Evolutionary conservation across 345 rosid species (phyloP).

Genomic region (Turritis glabra): DNA sequence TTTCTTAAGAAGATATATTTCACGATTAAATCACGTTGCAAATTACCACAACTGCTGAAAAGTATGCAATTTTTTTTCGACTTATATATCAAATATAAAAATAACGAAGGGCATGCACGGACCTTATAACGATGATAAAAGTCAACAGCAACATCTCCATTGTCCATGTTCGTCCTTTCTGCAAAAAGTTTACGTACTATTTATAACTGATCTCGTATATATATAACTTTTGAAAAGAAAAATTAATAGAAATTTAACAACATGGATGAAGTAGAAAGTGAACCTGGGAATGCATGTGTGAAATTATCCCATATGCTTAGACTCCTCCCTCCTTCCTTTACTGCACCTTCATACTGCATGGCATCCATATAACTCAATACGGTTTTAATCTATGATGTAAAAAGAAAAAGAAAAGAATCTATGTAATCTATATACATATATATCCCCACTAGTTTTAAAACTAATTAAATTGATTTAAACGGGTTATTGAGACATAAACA

Average conservation of each 20-base stretch:
- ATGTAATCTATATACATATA: no score
- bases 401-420: no score
- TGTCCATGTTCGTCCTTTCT: neutral
- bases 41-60: no score
- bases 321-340: slow-evolving; percentile 41
- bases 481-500: no score
- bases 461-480: no score
- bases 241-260: neutral
- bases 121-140: neutral
- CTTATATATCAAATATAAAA: neutral
- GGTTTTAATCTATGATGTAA: no score
- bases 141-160: neutral
- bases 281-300: slow-evolving; percentile 38
- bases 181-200: neutral
- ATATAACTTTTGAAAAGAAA: neutral
- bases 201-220: neutral
- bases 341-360: slow-evolving; percentile 45
- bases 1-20: no score
- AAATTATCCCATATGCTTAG: slow-evolving; percentile 43
- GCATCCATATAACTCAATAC: neutral
- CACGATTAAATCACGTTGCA: no score
- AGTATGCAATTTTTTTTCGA: neutral
- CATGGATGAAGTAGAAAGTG: neutral
- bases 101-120: neutral
- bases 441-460: no score